These are phyloP conservation scores for Hypsizygus ulmarius DNA, from an alignment of 1,284 basidiomycete genomes.

Conservation along the genomic window DNA sequence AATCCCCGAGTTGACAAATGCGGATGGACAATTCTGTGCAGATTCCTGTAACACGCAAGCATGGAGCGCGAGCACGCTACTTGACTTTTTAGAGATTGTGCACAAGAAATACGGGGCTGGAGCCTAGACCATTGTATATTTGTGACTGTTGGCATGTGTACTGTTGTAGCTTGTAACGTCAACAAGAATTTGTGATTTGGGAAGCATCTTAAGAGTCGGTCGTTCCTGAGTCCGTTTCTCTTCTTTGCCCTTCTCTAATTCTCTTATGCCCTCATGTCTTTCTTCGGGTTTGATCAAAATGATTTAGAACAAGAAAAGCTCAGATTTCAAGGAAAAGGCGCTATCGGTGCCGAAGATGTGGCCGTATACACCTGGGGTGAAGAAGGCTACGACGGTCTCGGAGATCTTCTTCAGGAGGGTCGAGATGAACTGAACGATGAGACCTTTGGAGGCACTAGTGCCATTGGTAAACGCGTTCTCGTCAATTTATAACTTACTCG, in stretches of 20 bases:
- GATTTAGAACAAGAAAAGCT: conserved; percentile 62
- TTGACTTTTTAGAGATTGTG: conserved; percentile 83
- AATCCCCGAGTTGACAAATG: conserved; percentile 88
- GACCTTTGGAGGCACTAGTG: conserved; percentile 80
- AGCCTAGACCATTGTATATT: conserved; percentile 9
- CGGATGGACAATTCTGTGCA: conserved; percentile 73
- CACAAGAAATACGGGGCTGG: conserved; percentile 33
- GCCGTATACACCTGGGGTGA: conserved; percentile 87
- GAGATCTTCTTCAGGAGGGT: conserved; percentile 83
- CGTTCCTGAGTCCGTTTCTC: conserved; percentile 1
- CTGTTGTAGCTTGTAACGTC: conserved; percentile 13
- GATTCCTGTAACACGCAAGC: conserved; percentile 93
- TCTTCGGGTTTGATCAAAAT: conserved; percentile 73
- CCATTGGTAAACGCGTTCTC: conserved; percentile 56
- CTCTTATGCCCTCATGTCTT: conserved; percentile 59
- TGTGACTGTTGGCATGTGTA: conserved; percentile 16
- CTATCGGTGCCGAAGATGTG: conserved; percentile 69
- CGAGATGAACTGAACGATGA: conserved; percentile 93
- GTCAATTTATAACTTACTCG: conserved; percentile 9
- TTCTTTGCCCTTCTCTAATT: conserved; percentile 6
- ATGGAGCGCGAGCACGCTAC: conserved; percentile 86
- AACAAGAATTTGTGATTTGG: conserved; percentile 11
- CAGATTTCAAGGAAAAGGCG: conserved; percentile 46
- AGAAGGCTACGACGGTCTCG: conserved; percentile 88
- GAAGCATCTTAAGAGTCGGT: background rate